Conservation (phyloP, 169 alveolate species). For the Amoebophrya sp. region DNA sequence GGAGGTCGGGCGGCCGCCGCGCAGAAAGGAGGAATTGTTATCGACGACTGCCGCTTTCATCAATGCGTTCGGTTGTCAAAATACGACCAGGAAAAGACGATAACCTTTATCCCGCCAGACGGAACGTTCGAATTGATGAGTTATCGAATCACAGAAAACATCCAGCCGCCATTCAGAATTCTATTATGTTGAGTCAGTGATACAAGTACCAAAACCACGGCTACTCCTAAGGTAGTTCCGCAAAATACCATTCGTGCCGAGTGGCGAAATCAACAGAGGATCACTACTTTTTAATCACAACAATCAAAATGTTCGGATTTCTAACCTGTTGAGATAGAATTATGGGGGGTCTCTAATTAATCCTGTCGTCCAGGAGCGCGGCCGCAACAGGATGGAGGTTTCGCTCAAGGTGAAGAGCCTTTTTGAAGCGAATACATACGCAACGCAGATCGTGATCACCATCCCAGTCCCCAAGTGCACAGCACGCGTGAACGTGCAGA, state of each 20-base stretch:
- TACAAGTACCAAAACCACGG: conserved; percentile 35
- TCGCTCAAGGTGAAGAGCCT: conserved; percentile 63
- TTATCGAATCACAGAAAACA: conserved; percentile 76
- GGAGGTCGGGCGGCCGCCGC: conserved; percentile 45
- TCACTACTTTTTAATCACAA: background rate
- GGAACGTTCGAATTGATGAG: conserved; percentile 73
- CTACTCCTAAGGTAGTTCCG: too few relatives aligned
- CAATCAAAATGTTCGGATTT: background rate
- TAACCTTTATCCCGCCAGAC: conserved; percentile 89
- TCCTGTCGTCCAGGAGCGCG: conserved; percentile 60
- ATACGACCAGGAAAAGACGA: conserved; percentile 79
- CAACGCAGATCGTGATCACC: conserved; percentile 65
- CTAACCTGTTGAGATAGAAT: background rate
- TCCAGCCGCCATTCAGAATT: conserved; percentile 77
- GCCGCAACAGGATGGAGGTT: conserved; percentile 62
- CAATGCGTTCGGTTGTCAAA: conserved; percentile 78
- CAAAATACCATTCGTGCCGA: too few relatives aligned
- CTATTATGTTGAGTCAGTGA: too few relatives aligned
- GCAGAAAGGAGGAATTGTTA: conserved; percentile 39
- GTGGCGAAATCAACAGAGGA: background rate
- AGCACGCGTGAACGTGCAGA: conserved; percentile 58
- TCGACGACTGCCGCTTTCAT: conserved; percentile 65
- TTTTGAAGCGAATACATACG: conserved; percentile 63
- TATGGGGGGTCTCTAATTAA: too few relatives aligned
- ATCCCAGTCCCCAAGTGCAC: conserved; percentile 76